phyloP scores from a whole-genome alignment of 495 filamentous ascomycete genomes.

The Talaromyces wortmannii region DNA sequence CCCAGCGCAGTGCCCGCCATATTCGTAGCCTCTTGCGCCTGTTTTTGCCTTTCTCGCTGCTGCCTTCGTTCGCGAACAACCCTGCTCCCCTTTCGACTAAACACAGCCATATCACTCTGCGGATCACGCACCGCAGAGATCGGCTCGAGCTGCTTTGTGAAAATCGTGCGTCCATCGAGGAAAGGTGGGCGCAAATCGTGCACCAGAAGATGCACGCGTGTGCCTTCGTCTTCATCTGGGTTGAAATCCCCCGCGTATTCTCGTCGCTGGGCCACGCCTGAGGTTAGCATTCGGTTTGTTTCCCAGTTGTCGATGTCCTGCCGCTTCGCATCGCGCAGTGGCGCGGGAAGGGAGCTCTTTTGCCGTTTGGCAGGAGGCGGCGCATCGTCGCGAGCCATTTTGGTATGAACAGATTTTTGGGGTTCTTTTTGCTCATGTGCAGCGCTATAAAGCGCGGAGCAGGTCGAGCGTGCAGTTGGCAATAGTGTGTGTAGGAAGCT shows the following conservation, averaged over 20 bases:
- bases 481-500: neutral
- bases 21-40: slow-evolving; percentile 93
- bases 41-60: slow-evolving; percentile 88
- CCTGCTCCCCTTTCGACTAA: slow-evolving; percentile 89
- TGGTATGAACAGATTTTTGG: neutral
- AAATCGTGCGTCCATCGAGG: slow-evolving; percentile 87
- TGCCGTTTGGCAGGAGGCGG: slow-evolving; percentile 37
- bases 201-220: slow-evolving; percentile 82
- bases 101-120: slow-evolving; percentile 98
- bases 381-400: slow-evolving; percentile 32
- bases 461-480: neutral
- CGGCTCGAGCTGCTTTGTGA: slow-evolving; percentile 95
- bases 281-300: slow-evolving; percentile 96
- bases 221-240: slow-evolving; percentile 88
- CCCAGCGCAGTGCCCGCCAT: slow-evolving; percentile 87
- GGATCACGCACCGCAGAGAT: slow-evolving; percentile 89
- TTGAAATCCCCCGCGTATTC: slow-evolving; percentile 75
- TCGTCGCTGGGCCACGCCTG: slow-evolving; percentile 85
- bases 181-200: slow-evolving; percentile 96
- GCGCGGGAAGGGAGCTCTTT: slow-evolving; percentile 31
- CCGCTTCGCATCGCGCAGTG: slow-evolving; percentile 57
- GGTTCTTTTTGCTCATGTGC: no score
- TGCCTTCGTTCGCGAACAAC: slow-evolving; percentile 87
- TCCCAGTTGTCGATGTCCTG: slow-evolving; percentile 98
- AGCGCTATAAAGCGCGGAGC: neutral